A percentile compares a stretch with the other conserved stretches of the same genome.
These are phyloP conservation scores for Sporothrix luriei DNA, from an alignment of 2,329 filamentous ascomycete genomes.

Conservation along the genomic window DNA sequence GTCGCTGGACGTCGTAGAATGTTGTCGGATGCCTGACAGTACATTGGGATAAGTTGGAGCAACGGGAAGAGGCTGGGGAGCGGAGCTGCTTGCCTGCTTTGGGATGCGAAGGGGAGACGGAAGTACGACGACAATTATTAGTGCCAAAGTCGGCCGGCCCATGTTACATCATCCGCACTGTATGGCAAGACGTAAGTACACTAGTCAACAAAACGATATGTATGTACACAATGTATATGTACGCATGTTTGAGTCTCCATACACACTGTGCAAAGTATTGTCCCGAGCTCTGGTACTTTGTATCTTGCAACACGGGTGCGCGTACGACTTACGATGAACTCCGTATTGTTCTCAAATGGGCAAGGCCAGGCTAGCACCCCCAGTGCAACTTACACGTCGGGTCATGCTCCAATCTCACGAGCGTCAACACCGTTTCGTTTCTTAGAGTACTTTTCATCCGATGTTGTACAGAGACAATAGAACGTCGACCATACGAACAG, in stretches of 20 bases:
- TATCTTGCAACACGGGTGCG: not conserved
- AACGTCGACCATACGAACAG: not conserved
- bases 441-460: not conserved
- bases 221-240: not conserved
- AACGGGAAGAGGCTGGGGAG: conserved; percentile 8
- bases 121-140: conserved; percentile 14
- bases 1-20: too few relatives aligned
- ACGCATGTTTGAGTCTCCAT: not conserved
- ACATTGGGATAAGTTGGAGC: not conserved
- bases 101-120: not conserved
- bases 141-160: not conserved
- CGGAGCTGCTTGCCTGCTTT: conserved; percentile 19
- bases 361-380: not conserved
- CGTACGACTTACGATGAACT: too few relatives aligned
- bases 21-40: not conserved
- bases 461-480: not conserved
- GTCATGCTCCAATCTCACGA: not conserved
- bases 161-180: conserved; percentile 25
- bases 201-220: not conserved
- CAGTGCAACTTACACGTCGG: conserved; percentile 9
- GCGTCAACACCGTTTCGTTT: not conserved
- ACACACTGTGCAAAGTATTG: not conserved
- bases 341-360: conserved; percentile 3
- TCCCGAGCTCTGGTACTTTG: not conserved
- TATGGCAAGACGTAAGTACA: not conserved